Evolutionary conservation across 169 alveolate species (phyloP).

Genomic region (Plasmodium blacklocki): DNA sequence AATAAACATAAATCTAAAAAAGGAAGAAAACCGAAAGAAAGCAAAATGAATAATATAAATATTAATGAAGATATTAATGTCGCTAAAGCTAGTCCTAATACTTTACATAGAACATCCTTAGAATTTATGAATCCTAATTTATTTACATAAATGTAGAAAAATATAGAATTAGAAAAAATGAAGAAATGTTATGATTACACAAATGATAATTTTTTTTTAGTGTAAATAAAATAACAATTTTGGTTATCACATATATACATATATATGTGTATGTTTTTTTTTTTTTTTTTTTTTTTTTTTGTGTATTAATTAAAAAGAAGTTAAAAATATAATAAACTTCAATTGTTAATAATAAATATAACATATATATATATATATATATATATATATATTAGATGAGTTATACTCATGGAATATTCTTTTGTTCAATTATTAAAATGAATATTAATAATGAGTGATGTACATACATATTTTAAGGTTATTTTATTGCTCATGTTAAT

Average conservation of each 20-base stretch:
- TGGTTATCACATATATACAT: background rate
- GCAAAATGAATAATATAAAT: slow-evolving; percentile 22
- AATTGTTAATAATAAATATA: too few relatives aligned
- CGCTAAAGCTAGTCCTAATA: slow-evolving; percentile 30
- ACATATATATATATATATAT: too few relatives aligned
- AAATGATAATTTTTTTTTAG: background rate
- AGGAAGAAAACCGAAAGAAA: slow-evolving; percentile 37
- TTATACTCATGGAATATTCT: too few relatives aligned
- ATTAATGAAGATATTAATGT: background rate
- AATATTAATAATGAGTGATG: too few relatives aligned
- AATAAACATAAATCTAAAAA: slow-evolving; percentile 7
- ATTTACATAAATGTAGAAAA: slow-evolving; percentile 33
- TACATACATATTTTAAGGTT: too few relatives aligned
- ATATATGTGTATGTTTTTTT: background rate
- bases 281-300: too few relatives aligned
- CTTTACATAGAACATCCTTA: slow-evolving; percentile 28
- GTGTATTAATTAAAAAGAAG: too few relatives aligned
- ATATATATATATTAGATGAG: too few relatives aligned
- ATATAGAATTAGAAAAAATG: background rate
- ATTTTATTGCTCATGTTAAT: too few relatives aligned
- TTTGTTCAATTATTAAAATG: too few relatives aligned
- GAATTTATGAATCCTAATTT: slow-evolving; percentile 67
- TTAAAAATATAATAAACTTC: too few relatives aligned
- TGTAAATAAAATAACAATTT: background rate
- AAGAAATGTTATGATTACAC: background rate